Percentiles rank a stretch among this genome's conserved stretches.
These are phyloP conservation scores for Eurotiales sp. DNA, from an alignment of 2,329 filamentous ascomycete genomes.

Conservation along the genomic window DNA sequence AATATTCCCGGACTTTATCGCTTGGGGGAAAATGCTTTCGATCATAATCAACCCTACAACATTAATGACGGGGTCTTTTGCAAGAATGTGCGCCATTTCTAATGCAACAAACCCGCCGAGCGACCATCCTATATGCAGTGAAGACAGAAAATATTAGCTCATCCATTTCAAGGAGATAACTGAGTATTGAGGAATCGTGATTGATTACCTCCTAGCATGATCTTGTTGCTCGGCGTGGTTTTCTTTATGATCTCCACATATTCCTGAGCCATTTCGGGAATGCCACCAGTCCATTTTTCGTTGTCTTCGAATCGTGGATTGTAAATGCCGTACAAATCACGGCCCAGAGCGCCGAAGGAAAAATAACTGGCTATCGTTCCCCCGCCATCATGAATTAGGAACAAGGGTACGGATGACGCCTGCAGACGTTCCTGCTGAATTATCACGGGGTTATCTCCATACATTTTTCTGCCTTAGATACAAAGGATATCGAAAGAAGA, in stretches of 20 bases:
- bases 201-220: conserved; percentile 21
- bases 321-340: conserved; percentile 52
- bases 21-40: no score
- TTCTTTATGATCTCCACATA: conserved; percentile 48
- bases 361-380: conserved; percentile 59
- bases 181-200: background rate
- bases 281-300: conserved; percentile 48
- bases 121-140: conserved; percentile 22
- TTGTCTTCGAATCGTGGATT: conserved; percentile 53
- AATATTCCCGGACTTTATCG: no score
- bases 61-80: no score
- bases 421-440: no score
- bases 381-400: conserved; percentile 60
- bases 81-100: conserved; percentile 19
- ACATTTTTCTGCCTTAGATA: no score
- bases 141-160: no score
- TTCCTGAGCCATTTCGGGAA: conserved; percentile 53
- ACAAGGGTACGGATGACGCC: no score
- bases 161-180: no score
- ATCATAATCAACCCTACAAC: no score
- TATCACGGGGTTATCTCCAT: no score
- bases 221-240: conserved; percentile 13
- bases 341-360: conserved; percentile 48
- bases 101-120: conserved; percentile 20
- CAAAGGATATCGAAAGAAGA: no score